Evolutionary conservation across 2,329 filamentous ascomycete genomes (phyloP).

Genomic region (Mycocentrospora acerina): DNA sequence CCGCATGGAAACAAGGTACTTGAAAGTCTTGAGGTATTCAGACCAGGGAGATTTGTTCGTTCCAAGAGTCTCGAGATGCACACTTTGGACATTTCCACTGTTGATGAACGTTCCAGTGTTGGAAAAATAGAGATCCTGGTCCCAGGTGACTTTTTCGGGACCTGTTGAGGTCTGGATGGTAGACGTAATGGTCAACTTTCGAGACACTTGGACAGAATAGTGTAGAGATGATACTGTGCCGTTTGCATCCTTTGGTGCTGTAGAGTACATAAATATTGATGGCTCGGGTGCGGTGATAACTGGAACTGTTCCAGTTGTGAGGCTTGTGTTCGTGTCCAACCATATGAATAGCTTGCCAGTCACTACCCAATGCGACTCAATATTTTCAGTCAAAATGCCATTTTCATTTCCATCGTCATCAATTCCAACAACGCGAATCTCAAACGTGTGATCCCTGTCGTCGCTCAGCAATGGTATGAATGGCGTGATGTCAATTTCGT

Average conservation of each 20-base stretch:
- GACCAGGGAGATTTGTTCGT: conserved; percentile 41
- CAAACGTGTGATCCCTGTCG: conserved; percentile 64
- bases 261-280: conserved; percentile 54
- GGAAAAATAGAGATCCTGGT: conserved; percentile 58
- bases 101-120: conserved; percentile 59
- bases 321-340: conserved; percentile 55
- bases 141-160: conserved; percentile 53
- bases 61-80: conserved; percentile 55
- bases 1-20: conserved; percentile 63
- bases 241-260: conserved; percentile 48
- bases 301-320: conserved; percentile 54
- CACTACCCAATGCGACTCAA: conserved; percentile 71
- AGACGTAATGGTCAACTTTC: conserved; percentile 58
- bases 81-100: conserved; percentile 57
- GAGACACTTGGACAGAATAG: conserved; percentile 60
- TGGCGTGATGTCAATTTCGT: conserved; percentile 79
- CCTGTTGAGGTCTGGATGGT: conserved; percentile 54
- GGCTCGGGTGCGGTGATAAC: conserved; percentile 45
- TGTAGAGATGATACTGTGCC: conserved; percentile 61
- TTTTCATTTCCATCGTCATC: conserved; percentile 55
- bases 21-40: conserved; percentile 49
- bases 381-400: conserved; percentile 55
- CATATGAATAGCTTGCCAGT: conserved; percentile 82
- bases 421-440: conserved; percentile 67
- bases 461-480: conserved; percentile 72